These are phyloP conservation scores for Suhomyces faveliae DNA, from an alignment of 805 yeast genomes.

Conservation along the genomic window DNA sequence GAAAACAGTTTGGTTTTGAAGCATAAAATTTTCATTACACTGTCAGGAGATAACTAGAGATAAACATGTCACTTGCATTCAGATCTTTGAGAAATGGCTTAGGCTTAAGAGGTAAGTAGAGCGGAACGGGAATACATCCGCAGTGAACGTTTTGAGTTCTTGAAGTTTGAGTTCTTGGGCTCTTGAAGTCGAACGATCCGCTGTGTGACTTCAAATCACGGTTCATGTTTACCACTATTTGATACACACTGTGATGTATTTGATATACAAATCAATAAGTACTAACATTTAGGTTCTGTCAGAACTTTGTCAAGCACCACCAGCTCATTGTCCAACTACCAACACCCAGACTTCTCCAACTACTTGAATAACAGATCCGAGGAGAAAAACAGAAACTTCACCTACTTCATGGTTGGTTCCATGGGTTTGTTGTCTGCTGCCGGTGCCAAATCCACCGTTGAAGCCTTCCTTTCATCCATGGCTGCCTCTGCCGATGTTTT, in stretches of 20 bases:
- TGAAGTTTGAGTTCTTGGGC: no score
- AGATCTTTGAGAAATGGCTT: conserved; percentile 45
- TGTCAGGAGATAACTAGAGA: neutral
- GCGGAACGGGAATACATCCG: no score
- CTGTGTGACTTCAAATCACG: no score
- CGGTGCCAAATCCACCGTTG: conserved; percentile 94
- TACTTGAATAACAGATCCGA: conserved; percentile 75
- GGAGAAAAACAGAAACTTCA: conserved; percentile 71
- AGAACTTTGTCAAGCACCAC: conserved; percentile 53
- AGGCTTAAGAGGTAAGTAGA: conserved; percentile 39
- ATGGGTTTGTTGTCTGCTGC: conserved; percentile 88
- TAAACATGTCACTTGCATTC: conserved; percentile 40
- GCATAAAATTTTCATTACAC: conserved; percentile 3
- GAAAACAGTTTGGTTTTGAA: conserved; percentile 1
- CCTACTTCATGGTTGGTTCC: conserved; percentile 97
- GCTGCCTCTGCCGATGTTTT: conserved; percentile 98
- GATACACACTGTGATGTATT: no score
- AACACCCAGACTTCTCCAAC: conserved; percentile 86
- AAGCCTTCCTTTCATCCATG: conserved; percentile 87
- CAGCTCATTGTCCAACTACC: conserved; percentile 69
- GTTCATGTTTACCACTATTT: neutral
- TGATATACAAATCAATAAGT: neutral
- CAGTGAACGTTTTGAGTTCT: no score
- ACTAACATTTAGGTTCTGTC: conserved; percentile 25
- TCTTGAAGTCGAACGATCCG: no score